A percentile compares a stretch with the other conserved stretches of the same genome.
These are phyloP conservation scores for Jackrogersella multiformis DNA, from an alignment of 495 filamentous ascomycete genomes.

Conservation along the genomic window DNA sequence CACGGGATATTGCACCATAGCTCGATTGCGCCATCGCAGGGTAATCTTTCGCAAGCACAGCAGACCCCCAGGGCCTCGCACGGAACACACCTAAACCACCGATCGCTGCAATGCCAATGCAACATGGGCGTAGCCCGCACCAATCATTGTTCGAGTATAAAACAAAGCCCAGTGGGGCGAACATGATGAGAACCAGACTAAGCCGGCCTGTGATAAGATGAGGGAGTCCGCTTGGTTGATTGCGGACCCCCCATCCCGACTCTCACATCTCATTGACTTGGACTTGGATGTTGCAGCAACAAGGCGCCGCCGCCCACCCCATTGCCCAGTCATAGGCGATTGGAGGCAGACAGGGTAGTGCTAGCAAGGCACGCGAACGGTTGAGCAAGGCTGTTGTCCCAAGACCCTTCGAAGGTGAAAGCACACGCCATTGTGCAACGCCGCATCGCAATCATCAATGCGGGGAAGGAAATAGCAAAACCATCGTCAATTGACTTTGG, in stretches of 20 bases:
- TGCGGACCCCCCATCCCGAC: neutral
- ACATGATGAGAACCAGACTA: constrained; percentile 1
- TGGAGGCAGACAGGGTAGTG: constrained; percentile 11
- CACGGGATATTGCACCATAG: constrained; percentile 51
- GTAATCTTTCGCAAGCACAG: constrained; percentile 40
- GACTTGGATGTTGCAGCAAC: constrained; percentile 26
- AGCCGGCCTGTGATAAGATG: constrained; percentile 34
- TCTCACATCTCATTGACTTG: constrained; percentile 18
- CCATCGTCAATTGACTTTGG: constrained; percentile 21
- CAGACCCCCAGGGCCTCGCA: constrained; percentile 11
- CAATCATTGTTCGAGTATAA: constrained; percentile 27
- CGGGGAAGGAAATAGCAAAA: constrained; percentile 28
- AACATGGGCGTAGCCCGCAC: constrained; percentile 27
- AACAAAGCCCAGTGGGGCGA: constrained; percentile 26
- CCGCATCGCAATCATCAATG: constrained; percentile 34
- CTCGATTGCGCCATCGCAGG: constrained; percentile 48
- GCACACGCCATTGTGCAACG: constrained; percentile 36
- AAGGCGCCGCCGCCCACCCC: constrained; percentile 16
- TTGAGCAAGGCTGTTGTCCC: constrained; percentile 29
- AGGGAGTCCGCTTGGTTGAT: constrained; percentile 34
- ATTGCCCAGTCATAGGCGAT: constrained; percentile 20
- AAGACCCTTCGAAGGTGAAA: constrained; percentile 4
- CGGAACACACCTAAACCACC: constrained; percentile 35
- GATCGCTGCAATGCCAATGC: constrained; percentile 39
- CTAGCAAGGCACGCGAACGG: constrained; percentile 28